Base-by-base conservation (phyloP, 139 green algal genomes). In the Spirogloea muscicola region DNA sequence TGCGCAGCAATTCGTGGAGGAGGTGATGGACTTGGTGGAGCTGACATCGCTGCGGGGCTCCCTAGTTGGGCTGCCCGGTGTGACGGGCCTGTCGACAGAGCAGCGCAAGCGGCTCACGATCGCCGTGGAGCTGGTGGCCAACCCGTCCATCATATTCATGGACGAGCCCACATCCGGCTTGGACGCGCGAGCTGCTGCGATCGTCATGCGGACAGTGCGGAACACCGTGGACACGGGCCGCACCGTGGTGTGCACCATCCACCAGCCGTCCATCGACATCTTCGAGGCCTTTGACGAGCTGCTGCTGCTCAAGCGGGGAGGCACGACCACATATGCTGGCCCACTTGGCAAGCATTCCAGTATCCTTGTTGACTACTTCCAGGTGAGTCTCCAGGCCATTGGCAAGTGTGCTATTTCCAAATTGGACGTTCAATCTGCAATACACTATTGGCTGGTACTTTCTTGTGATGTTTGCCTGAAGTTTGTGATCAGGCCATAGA, bases 61-160 rank as follows among this genome's bases (percentile, higher is more conserved):
- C 37, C 64, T 88, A 60, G 86, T 90, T 39, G 83, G 86, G 16
- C 25, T 64, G 49, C 66, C 48, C 1, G 66, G 66, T 27, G 36
- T 63, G 16, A 64, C 2, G 1, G 66, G 66, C 13, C 66, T 75
- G 5, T 51, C 31, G 27, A 49, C 87, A 10, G 90, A 96, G 89
- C 88, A 92, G 79, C 83, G 91, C 70, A 96, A 96, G 86, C 84
- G 90, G 1, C 84, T 97, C 34, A 95, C 86, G 68, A 96, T 97
- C 63, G 91, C 84, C 0, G 89, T 96, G 36, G 92, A 97, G 86
- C 83, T 96, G 31, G 91, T 96, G 21, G 84, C 87, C 49, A 90
- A 89, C 80, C 83, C 87, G 1, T 60, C 65, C 44, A 62, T 84
- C 58, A 72, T 84, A 36, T 84, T 84, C 49, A 74, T 84, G 68